phyloP scores from a whole-genome alignment of 768 basidiomycete species.

The Thelephora ganbajun region DNA sequence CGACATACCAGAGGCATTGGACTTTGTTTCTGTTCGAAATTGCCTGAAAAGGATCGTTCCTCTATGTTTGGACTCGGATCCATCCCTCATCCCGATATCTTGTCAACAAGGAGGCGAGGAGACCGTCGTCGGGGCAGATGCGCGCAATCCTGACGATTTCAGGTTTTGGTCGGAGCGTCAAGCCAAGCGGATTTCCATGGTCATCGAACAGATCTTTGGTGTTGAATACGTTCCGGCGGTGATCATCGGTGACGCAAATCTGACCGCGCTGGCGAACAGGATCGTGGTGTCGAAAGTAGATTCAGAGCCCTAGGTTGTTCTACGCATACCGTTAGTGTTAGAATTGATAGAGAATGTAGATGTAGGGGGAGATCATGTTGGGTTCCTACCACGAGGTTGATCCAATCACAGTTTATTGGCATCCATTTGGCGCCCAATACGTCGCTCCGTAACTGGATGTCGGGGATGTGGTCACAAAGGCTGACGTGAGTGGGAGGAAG shows the following conservation, averaged over 20 bases:
- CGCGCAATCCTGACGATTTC: constrained; percentile 82
- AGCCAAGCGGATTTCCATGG: constrained; percentile 75
- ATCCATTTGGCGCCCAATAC: neutral
- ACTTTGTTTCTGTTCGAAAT: constrained; percentile 50
- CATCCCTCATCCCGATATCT: constrained; percentile 61
- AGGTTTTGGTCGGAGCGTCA: constrained; percentile 85
- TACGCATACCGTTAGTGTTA: neutral
- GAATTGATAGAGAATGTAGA: constrained; percentile 9
- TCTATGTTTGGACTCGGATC: constrained; percentile 78
- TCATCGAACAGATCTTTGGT: constrained; percentile 68
- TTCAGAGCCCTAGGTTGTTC: neutral
- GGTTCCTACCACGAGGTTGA: constrained; percentile 4
- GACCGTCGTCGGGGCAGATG: constrained; percentile 17
- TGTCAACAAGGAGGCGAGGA: constrained; percentile 26
- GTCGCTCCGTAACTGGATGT: constrained; percentile 8
- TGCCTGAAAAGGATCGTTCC: constrained; percentile 68
- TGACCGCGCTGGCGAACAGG: constrained; percentile 70
- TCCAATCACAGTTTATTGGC: neutral
- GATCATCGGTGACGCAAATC: constrained; percentile 85
- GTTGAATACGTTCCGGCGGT: constrained; percentile 88
- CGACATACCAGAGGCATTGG: constrained; percentile 47
- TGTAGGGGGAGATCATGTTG: constrained; percentile 7
- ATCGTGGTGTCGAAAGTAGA: constrained; percentile 55
- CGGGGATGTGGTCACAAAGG: neutral
- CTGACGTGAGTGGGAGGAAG: too few relatives aligned